A percentile compares a stretch with the other conserved stretches of the same genome.
phyloP scores from a whole-genome alignment of 805 yeast genomes.

The Nakazawaea ishiwadae region DNA sequence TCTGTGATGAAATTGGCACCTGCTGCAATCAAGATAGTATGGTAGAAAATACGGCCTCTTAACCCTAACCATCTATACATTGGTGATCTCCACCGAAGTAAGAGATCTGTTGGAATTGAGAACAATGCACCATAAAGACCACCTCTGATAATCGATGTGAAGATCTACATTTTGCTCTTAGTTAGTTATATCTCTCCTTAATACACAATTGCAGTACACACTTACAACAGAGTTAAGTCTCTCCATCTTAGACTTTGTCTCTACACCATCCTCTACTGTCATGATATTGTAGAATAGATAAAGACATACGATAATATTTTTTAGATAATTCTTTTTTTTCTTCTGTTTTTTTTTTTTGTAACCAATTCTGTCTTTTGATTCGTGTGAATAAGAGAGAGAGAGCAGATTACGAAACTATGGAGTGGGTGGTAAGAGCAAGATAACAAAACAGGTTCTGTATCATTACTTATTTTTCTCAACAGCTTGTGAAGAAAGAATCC shows the following conservation, averaged over 20 bases:
- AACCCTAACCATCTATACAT: constrained; percentile 30
- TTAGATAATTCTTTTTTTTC: not conserved
- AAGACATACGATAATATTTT: too few relatives aligned
- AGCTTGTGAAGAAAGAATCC: too few relatives aligned
- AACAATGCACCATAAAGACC: constrained; percentile 32
- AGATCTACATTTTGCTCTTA: constrained; percentile 14
- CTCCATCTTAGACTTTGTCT: constrained; percentile 10
- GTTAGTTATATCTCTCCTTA: not conserved
- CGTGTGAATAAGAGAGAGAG: too few relatives aligned
- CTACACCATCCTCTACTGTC: not conserved
- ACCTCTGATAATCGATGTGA: constrained; percentile 27
- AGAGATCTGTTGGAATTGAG: constrained; percentile 30
- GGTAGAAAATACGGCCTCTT: constrained; percentile 31
- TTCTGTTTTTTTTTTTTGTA: too few relatives aligned
- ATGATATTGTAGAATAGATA: too few relatives aligned
- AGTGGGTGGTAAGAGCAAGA: too few relatives aligned
- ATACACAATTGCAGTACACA: not conserved
- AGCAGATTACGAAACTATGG: too few relatives aligned
- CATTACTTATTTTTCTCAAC: too few relatives aligned
- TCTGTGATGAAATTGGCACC: constrained; percentile 32
- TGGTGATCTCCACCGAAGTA: constrained; percentile 32
- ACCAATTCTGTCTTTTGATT: too few relatives aligned
- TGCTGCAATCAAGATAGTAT: constrained; percentile 31
- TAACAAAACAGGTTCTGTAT: too few relatives aligned
- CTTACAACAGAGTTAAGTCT: constrained; percentile 12